Conservation (phyloP, 768 basidiomycete genomes). For the Kwoniella pini region DNA sequence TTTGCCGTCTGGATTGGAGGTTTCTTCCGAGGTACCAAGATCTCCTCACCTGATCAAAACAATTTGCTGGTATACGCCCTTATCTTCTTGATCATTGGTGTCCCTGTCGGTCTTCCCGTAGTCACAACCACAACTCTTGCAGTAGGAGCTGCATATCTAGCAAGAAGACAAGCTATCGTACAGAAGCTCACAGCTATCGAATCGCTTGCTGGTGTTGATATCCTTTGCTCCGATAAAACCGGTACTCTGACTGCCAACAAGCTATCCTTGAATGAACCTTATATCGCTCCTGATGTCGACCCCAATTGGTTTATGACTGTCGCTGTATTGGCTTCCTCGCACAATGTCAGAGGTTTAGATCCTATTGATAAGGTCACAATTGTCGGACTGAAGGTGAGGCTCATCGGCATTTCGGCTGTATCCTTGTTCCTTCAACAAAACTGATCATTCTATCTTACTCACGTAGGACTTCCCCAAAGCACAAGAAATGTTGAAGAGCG, state of each 20-base stretch:
- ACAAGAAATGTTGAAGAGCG: constrained; percentile 56
- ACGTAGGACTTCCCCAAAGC: constrained; percentile 58
- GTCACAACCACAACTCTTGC: constrained; percentile 58
- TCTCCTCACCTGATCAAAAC: constrained; percentile 58
- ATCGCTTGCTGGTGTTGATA: constrained; percentile 60
- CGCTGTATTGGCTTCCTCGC: constrained; percentile 59
- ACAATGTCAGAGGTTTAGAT: constrained; percentile 59
- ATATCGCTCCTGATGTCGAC: constrained; percentile 51
- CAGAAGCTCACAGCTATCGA: constrained; percentile 61
- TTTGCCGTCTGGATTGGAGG: constrained; percentile 59
- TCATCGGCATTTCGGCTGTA: too few relatives aligned
- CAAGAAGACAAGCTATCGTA: constrained; percentile 58
- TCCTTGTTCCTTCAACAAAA: too few relatives aligned
- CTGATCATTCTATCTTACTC: too few relatives aligned
- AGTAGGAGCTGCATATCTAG: constrained; percentile 59
- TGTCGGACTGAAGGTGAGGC: constrained; percentile 55
- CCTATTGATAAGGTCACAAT: constrained; percentile 61
- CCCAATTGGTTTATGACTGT: constrained; percentile 55
- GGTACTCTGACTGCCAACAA: constrained; percentile 61
- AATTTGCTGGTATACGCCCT: constrained; percentile 59
- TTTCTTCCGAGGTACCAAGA: constrained; percentile 56
- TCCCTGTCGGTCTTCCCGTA: constrained; percentile 60
- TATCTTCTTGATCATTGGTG: constrained; percentile 59
- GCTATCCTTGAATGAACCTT: constrained; percentile 58
- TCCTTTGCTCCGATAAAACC: constrained; percentile 54